phyloP scores from a whole-genome alignment of 2,329 filamentous ascomycete species.

The Colletotrichum lentis region DNA sequence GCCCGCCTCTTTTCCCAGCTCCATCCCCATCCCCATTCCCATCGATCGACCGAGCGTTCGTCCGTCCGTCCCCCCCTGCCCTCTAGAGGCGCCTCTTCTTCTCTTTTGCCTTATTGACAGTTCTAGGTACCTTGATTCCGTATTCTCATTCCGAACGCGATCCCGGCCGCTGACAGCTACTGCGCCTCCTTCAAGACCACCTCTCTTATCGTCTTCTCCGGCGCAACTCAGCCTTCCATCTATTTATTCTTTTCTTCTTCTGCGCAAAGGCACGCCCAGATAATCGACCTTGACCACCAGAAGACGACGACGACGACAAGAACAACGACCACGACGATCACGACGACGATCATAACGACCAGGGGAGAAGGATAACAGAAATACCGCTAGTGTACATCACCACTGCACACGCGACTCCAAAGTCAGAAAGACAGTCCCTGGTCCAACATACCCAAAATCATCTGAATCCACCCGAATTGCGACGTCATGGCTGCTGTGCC shows the following conservation, averaged over 20 bases:
- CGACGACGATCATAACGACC: no score
- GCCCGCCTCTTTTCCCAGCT: no score
- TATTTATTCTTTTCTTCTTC: not conserved
- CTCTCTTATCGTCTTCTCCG: conserved; percentile 12
- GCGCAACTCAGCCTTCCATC: not conserved
- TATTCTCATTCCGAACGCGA: conserved; percentile 18
- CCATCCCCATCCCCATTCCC: not conserved
- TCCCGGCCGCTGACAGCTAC: conserved; percentile 31
- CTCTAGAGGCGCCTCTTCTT: not conserved
- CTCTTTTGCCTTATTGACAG: not conserved
- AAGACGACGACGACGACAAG: not conserved
- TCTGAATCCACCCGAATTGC: conserved; percentile 24
- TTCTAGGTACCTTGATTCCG: not conserved
- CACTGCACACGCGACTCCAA: conserved; percentile 2
- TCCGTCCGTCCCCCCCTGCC: not conserved
- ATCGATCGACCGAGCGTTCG: not conserved
- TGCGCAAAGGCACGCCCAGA: not conserved
- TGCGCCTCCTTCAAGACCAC: conserved; percentile 29
- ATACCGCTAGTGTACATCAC: not conserved
- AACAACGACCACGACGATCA: no score
- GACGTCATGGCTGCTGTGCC: conserved; percentile 34
- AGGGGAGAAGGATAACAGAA: not conserved
- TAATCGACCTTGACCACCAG: not conserved
- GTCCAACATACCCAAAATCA: not conserved
- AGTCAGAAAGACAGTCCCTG: not conserved